Evolutionary conservation across 352 stramenopile genomes (phyloP), one percentile per base, ranked within the genome.

Genomic region (Phytophthora sp.): DNA sequence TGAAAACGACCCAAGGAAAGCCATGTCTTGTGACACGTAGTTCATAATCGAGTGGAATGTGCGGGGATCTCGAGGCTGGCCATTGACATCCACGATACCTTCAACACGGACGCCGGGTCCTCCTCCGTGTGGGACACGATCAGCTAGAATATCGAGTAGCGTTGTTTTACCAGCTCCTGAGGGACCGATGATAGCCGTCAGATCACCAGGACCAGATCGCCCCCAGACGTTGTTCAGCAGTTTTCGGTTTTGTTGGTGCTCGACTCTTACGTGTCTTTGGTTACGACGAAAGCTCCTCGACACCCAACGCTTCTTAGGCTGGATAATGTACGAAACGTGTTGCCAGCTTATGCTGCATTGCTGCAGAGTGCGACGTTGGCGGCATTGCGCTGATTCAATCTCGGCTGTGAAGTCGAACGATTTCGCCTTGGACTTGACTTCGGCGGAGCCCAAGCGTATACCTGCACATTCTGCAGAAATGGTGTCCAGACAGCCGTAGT

Each of bases 121-220:
- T 13, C 56, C 49, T 1, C n/a, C n/a, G n/a, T 30, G 39, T 0
- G 42, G 17, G 1, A 87, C 51, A 5, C 83, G 76, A 27, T 84
- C 75, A 0, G 83, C 78, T n/a, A 92, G 53, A 10, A 89, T 76
- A 37, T 91, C 82, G 7, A 91, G 64, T 31, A 91, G 43, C 15
- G 82, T 88, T 0, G 77, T 87, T 66, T 89, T 89, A n/a, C 79
- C 79, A 5, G 74, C 68, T 23, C 79, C 82, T 0, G 82, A 91
- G 1, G 82, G 80, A 1, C 82, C 82, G 27, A 93, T 83, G 53
- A 91, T 83, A 23, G 78, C 82, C 1, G 79, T 90, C 41, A 93
- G 74, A 10, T 90, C 82, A 18, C 80, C 79, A 1, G 84, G 82
- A 0, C 54, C 65, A 0, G 77, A 89, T 53, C 79, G 69, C 0